Evolutionary conservation across 345 rosid genomes (phyloP).

Genomic region (Eucalyptus coolabah): DNA sequence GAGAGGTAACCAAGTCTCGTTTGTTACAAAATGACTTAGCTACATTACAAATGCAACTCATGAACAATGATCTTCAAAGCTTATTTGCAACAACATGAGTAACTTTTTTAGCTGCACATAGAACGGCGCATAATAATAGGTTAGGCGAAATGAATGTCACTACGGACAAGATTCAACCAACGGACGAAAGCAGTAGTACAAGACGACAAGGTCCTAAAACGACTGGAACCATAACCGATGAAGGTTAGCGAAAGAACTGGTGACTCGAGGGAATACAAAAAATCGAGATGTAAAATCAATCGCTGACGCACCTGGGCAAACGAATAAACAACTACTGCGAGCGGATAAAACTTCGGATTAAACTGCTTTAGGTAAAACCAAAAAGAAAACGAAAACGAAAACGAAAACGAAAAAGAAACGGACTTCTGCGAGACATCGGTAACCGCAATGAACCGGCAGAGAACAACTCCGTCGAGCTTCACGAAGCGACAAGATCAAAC

Average conservation of each 20-base stretch:
- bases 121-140: neutral
- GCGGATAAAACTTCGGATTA: neutral
- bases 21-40: neutral
- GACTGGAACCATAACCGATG: neutral
- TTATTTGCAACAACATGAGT: neutral
- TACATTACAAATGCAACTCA: neutral
- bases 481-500: neutral
- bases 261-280: neutral
- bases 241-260: neutral
- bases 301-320: neutral
- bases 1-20: neutral
- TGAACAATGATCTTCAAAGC: neutral
- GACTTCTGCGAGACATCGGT: neutral
- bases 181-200: neutral
- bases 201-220: neutral
- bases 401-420: neutral
- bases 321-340: neutral
- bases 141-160: neutral
- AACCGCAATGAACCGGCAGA: neutral
- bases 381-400: neutral
- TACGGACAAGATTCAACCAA: neutral
- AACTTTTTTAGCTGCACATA: neutral
- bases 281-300: neutral
- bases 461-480: neutral
- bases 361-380: neutral